Evolutionary conservation across 2,329 filamentous ascomycete genomes (phyloP), one percentile per base, ranked within the genome.

Genomic region (Clarireedia paspali): DNA sequence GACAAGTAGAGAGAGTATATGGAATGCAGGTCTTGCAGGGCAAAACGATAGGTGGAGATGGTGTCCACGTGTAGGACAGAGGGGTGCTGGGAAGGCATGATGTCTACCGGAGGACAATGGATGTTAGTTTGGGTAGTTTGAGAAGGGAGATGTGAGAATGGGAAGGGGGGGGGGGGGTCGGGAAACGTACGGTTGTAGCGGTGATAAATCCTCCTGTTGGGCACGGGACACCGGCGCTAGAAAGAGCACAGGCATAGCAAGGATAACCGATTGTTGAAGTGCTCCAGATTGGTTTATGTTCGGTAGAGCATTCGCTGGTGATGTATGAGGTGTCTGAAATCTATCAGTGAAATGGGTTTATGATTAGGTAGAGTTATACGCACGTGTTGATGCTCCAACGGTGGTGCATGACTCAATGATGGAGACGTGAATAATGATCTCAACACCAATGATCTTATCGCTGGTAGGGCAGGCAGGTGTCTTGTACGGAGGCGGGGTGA

Each of bases 391-490:
- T 4, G 38, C 42, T 34, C 47, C 61, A 47, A 50, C 15, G 10
- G 57, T 63, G 1, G 61, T 63, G 42, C 65, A 70, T n/a, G 63
- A 50, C 47, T 69, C 67, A 7, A 62, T 63, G 20, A 70, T 58
- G 6, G 65, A 63, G 27, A 70, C 61, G 45, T 68, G 61, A 30
- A 69, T 57, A 23, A 71, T 65, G 17, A 70, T 61, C 55, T 71
- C 68, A 42, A 71, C 56, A 47, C 68, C 69, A 24, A 71, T 63
- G 54, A 64, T 57, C 47, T 58, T 51, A 14, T 57, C 40, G 9
- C 12, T 20, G 5, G 47, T 52, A 47, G 61, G 61, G 17, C 50
- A 42, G 5, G 55, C 10, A 3, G 61, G 60, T 14, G 61, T 63
- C 14, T 62, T 56, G 38, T 53, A 62, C 42, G 61, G 56, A 23